These are phyloP conservation scores for Metschnikowia chrysomelidarum DNA, from an alignment of 805 yeast species.

Conservation along the genomic window DNA sequence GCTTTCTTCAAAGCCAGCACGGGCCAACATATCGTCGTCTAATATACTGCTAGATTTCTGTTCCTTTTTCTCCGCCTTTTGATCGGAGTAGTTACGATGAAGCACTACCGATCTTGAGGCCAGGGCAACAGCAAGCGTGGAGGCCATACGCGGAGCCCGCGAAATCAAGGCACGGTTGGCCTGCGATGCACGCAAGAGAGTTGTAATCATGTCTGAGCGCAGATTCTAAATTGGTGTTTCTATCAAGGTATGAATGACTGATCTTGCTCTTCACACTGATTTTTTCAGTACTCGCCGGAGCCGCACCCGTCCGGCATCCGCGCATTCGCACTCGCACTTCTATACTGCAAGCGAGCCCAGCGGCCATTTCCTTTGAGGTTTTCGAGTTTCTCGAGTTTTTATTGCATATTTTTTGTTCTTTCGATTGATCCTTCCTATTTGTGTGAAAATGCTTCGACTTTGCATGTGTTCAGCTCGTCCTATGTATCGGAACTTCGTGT, in stretches of 20 bases:
- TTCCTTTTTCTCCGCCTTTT: conserved; percentile 19
- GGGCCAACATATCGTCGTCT: conserved; percentile 76
- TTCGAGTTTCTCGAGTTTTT: no score
- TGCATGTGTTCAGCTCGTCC: no score
- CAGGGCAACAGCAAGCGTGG: neutral
- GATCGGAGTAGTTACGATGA: conserved; percentile 17
- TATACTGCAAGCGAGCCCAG: no score
- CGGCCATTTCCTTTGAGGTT: no score
- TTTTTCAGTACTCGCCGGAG: conserved; percentile 6
- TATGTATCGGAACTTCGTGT: no score
- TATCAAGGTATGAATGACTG: no score
- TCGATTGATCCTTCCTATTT: no score
- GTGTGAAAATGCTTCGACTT: no score
- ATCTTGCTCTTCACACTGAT: conserved; percentile 3
- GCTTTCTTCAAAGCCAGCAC: conserved; percentile 73
- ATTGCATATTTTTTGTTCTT: no score
- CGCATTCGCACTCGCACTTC: conserved; percentile 3
- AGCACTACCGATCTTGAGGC: neutral
- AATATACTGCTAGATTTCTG: conserved; percentile 51
- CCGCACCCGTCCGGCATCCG: conserved; percentile 14
- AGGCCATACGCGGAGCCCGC: conserved; percentile 1
- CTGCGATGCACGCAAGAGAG: conserved; percentile 14
- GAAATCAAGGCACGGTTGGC: conserved; percentile 1
- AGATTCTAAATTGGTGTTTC: no score
- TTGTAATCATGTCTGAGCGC: conserved; percentile 10